Evolutionary conservation across 371 early-diverging fungal species (phyloP), one percentile per base, ranked within the genome.

Genomic region (Mortierella polycephala): DNA sequence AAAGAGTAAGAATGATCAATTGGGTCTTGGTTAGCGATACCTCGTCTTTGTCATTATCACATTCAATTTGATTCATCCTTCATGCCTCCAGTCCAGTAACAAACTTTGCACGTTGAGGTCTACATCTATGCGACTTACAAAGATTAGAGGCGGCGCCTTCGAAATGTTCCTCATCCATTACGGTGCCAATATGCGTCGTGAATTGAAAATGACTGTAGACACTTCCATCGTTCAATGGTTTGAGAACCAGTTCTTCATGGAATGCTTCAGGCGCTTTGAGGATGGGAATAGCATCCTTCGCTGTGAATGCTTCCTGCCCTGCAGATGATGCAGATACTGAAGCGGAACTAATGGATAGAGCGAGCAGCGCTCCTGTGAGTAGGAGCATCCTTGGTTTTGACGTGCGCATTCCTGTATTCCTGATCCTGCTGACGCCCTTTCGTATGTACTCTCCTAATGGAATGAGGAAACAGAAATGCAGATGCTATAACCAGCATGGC

Each of bases 171-270:
- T 71, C 66, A n/a, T 81, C 82, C 69, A 73, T 69, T 56, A 60
- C 69, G 20, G 84, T 77, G 54, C 85, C 73, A 7, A 85, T 81
- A 57, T 82, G 69, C 4, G 89, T 86, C 5, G 81, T 85, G 69
- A 96, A 96, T 18, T 90, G 87, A 66, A 95, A 96, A 56, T 92
- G 90, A 44, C 91, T 89, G 40, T 94, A 86, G 39, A 93, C 85
- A 73, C 91, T 93, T 55, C 94, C 94, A 84, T 94, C 94, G 23
- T 85, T 80, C 65, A 94, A 76, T 30, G 92, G 85, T 66, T 85
- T 84, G 13, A 94, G 60, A 2, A 83, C 83, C 21, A 94, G 84
- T 47, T 90, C 82, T 63, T 94, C 93, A 64, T 85, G 82, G 59
- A 90, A 93, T 60, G 75, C 68, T 59, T 83, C 83, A 12, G 67